A percentile compares a stretch with the other conserved stretches of the same genome.
Evolutionary conservation across 225 moss, liverwort and hornwort species (phyloP).

Genomic region (Straminergon stramineum): DNA sequence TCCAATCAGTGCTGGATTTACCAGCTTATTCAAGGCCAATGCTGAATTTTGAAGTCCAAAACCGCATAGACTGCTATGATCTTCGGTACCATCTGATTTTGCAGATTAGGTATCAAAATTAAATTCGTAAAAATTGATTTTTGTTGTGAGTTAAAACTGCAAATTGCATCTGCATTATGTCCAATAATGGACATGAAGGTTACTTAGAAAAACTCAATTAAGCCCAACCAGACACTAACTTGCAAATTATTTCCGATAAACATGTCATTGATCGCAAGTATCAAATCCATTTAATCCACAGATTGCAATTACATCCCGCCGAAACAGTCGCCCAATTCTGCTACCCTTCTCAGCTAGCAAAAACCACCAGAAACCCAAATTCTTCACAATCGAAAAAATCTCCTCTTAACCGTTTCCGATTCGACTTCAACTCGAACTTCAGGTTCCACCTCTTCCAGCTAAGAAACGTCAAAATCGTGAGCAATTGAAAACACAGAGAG

Average conservation of each 20-base stretch:
- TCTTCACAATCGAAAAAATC: background rate
- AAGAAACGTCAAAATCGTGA: background rate
- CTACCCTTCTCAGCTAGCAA: background rate
- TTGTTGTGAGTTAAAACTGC: background rate
- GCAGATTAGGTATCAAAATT: too few relatives aligned
- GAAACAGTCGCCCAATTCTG: background rate
- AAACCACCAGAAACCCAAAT: background rate
- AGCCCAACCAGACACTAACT: background rate
- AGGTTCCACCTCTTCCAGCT: too few relatives aligned
- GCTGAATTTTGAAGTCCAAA: background rate
- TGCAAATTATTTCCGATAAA: background rate
- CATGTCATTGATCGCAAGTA: background rate
- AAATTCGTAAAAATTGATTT: background rate
- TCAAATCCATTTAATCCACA: background rate
- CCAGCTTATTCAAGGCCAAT: background rate
- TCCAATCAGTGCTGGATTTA: background rate
- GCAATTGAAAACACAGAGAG: background rate
- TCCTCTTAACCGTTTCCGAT: background rate
- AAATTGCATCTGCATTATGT: background rate
- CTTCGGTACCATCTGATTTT: background rate
- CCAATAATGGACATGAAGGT: background rate
- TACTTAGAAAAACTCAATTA: too few relatives aligned
- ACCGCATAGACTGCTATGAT: background rate
- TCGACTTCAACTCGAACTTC: background rate
- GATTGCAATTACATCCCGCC: background rate